Evolutionary conservation across 352 stramenopile species (phyloP).

Genomic region (Pythium sp.): DNA sequence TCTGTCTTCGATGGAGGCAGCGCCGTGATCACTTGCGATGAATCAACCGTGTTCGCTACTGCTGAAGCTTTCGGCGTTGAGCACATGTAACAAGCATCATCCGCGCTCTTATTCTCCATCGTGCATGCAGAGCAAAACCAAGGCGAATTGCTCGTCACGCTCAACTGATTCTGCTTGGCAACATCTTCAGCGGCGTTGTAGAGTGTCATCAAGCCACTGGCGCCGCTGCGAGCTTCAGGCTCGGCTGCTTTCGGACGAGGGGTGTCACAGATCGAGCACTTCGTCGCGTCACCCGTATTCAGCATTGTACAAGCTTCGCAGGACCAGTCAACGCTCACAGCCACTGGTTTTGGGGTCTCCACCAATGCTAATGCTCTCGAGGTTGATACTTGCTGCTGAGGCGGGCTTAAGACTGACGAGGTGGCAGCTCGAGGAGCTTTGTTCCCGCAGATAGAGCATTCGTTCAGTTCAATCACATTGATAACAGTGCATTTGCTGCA

Average conservation of each 20-base stretch:
- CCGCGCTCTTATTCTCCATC: constrained; percentile 66
- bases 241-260: constrained; percentile 25
- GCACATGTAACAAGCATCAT: constrained; percentile 73
- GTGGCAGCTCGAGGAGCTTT: constrained; percentile 24
- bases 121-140: constrained; percentile 75
- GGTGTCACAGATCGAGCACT: constrained; percentile 78
- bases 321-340: constrained; percentile 48
- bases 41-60: constrained; percentile 35
- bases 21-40: constrained; percentile 30
- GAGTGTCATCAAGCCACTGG: constrained; percentile 62
- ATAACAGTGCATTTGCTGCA: constrained; percentile 84
- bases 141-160: constrained; percentile 12
- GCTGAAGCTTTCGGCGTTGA: constrained; percentile 42
- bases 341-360: constrained; percentile 18
- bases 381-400: constrained; percentile 30
- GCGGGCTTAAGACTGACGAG: constrained; percentile 14
- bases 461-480: constrained; percentile 47
- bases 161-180: constrained; percentile 26
- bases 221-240: constrained; percentile 19
- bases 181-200: constrained; percentile 64
- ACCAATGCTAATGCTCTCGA: constrained; percentile 49
- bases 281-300: constrained; percentile 48
- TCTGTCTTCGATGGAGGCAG: constrained; percentile 28
- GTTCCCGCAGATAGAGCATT: constrained; percentile 71
- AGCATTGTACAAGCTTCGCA: constrained; percentile 81